Evolutionary conservation across 176 grass and related monocot species (phyloP).

Genomic region (Leersia perrieri): DNA sequence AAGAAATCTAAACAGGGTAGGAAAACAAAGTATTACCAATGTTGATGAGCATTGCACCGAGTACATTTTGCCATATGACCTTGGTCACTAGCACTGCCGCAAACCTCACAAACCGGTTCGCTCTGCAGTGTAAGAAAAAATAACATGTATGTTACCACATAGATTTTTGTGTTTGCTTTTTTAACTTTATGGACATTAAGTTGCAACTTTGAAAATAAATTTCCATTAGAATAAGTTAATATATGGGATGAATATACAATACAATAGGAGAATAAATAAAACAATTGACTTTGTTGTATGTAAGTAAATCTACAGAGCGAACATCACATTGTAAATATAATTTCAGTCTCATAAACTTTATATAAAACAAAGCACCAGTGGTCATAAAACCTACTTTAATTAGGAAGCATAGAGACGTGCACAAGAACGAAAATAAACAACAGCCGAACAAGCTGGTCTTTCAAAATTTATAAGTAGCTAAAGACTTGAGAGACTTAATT

Average conservation of each 20-base stretch:
- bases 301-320: not conserved
- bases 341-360: not conserved
- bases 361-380: no score
- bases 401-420: not conserved
- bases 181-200: not conserved
- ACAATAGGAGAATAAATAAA: not conserved
- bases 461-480: not conserved
- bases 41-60: constrained; percentile 10
- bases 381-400: not conserved
- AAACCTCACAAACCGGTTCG: constrained; percentile 20
- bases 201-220: not conserved
- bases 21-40: constrained; percentile 8
- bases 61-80: not conserved
- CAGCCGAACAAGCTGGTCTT: not conserved
- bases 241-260: not conserved
- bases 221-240: not conserved
- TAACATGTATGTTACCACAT: not conserved
- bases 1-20: not conserved
- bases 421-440: not conserved
- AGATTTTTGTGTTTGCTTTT: not conserved
- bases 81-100: not conserved
- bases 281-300: not conserved
- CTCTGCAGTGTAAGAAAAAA: constrained; percentile 4
- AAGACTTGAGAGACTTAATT: not conserved
- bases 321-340: not conserved